Evolutionary conservation across 257 asterid genomes (phyloP), one percentile per base, ranked within the genome.

Genomic region (Solanum gracilifrons): DNA sequence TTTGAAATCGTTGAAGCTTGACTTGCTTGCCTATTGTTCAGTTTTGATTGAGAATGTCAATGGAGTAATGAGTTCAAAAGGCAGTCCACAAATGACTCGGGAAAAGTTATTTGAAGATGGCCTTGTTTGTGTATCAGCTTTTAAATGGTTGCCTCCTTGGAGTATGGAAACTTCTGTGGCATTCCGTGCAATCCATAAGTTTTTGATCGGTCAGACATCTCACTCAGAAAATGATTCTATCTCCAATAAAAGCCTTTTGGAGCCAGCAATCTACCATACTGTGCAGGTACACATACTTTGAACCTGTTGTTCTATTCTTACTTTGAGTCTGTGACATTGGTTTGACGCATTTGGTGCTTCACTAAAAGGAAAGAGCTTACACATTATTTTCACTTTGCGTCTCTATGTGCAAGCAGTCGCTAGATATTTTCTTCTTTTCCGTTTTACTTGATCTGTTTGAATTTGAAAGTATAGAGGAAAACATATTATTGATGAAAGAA

Each of bases 131-230:
- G 97, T 94, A 88, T 95, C 98, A 48, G 93, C 95, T 92, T 97
- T 94, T 88, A 95, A 94, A 93, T 95, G 97, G 98, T 88, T 97
- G 92, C 98, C 99, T 80, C 95, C 98, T 16, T 95, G 98, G 98
- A 95, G 95, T 92, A 93, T 95, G 9, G 99, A 97, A 91, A 93
- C 98, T 89, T 93, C 94, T n/a, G 98, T 97, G 90, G 98, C 98
- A 58, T 95, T 95, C 89, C 98, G 95, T 41, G 88, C 95, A 71
- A 92, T 97, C 88, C 98, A 94, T 88, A 95, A 94, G 91, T 95
- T 96, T 90, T 90, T 96, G 89, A 93, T 95, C 39, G 92, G 95
- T 74, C 92, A 93, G 71, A 93, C 98, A 76, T 95, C 94, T 31
- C 96, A 93, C 90, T 90, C 92, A 35, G 94, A 88, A 80, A 87